phyloP scores from a whole-genome alignment of 148 eudicot genomes.

The Arbutus unedo region DNA sequence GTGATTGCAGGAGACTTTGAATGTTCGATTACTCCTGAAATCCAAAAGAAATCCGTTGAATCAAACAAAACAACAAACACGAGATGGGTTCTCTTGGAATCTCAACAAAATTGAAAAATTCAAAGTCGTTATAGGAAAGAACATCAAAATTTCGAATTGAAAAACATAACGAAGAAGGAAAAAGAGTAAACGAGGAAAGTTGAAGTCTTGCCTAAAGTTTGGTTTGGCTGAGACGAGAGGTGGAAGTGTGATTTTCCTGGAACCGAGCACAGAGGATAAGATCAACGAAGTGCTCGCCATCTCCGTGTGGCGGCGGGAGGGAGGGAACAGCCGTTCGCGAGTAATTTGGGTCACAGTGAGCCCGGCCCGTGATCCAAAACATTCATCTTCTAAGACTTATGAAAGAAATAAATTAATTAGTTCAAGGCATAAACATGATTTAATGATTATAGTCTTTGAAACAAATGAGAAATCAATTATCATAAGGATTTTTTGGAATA shows the following conservation, averaged over 20 bases:
- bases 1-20: slow-evolving; percentile 49
- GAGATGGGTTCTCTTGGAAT: neutral
- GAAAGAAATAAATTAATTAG: too few species aligned
- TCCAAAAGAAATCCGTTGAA: slow-evolving; percentile 9
- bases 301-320: neutral
- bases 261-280: neutral
- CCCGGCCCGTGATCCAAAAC: neutral
- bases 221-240: slow-evolving; percentile 3
- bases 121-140: neutral
- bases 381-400: neutral
- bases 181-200: neutral
- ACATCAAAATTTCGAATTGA: neutral
- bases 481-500: too few species aligned
- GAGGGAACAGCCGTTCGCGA: neutral
- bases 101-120: neutral
- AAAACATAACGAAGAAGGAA: neutral
- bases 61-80: neutral
- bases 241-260: neutral
- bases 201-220: slow-evolving; percentile 13
- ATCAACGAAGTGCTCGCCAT: slow-evolving; percentile 11
- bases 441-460: too few species aligned
- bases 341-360: neutral
- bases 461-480: too few species aligned
- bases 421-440: too few species aligned
- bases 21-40: slow-evolving; percentile 26